Evolutionary conservation across 1,284 basidiomycete species (phyloP), one percentile per base, ranked within the genome.

Genomic region (Cystobasidium sp.): DNA sequence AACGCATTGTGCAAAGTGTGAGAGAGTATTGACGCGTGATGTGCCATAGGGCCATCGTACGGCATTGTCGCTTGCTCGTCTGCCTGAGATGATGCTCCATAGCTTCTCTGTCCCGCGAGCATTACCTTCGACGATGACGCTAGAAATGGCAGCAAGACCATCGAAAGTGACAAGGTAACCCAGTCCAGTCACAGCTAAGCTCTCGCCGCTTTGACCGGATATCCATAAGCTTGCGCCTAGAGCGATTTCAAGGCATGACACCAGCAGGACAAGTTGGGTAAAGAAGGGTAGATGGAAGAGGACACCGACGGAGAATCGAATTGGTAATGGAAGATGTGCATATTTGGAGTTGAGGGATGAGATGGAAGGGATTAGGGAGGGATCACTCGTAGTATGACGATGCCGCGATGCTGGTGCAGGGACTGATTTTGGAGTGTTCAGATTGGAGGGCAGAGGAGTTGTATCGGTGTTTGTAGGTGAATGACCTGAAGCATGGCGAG

Each of bases 141-240:
- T 84, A 20, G 90, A 79, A 6, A 85, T 88, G 4, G 94, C 86
- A 0, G 93, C 78, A 24, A 80, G 20, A 1, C 78, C 88, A 81
- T 99, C 96, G 80, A 98, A 99, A 0, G 98, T 94, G 41, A 97
- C 88, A 86, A 97, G 91, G 81, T 98, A 99, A 0, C 96, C 96
- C 16, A 98, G 83, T 0, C 93, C 96, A 0, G 94, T 95, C 71
- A 91, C 89, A 1, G 91, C 87, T 37, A 97, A 84, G 63, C 93
- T 94, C 18, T 95, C 95, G 39, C 88, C 87, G 75, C 91, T 89
- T 82, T 98, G 96, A 0, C 94, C 95, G n/a, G 87, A 86, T 1
- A 96, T 89, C 96, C 96, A 99, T 10, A 98, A 79, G 5, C 82
- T 82, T 0, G 85, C 84, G 0, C 87, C 87, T 3, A 88, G 80